Percentiles rank a stretch among this genome's conserved stretches.
Conservation (phyloP, 2,329 filamentous ascomycete genomes). For the Exophiala mesophila region DNA sequence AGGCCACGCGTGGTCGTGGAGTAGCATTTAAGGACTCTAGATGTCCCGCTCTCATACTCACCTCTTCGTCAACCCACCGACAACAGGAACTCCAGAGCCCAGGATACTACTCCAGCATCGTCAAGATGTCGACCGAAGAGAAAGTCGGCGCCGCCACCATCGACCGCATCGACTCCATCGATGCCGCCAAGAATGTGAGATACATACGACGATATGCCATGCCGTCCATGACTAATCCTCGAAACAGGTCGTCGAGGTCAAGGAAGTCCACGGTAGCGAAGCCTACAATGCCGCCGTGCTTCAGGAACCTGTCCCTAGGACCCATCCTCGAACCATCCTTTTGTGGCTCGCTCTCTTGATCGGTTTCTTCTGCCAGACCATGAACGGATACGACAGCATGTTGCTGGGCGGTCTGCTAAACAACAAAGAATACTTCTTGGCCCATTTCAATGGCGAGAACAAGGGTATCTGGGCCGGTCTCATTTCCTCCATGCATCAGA, state of each 20-base stretch:
- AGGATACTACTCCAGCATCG: neutral
- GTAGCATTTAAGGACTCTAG: neutral
- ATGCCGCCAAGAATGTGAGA: constrained; percentile 21
- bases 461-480: constrained; percentile 43
- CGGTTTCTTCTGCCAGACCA: constrained; percentile 46
- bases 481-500: constrained; percentile 46
- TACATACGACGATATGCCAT: neutral
- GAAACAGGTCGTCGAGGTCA: constrained; percentile 27
- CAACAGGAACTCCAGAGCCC: neutral
- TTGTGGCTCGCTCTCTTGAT: constrained; percentile 23
- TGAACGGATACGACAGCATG: constrained; percentile 57
- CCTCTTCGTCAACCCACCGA: constrained; percentile 11
- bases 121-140: constrained; percentile 17
- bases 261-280: constrained; percentile 48
- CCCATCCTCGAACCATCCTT: constrained; percentile 14
- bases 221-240: neutral
- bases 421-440: constrained; percentile 41
- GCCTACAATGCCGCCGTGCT: constrained; percentile 53
- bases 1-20: neutral
- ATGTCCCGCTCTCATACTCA: constrained; percentile 3
- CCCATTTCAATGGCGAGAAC: constrained; percentile 39
- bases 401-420: constrained; percentile 50
- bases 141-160: constrained; percentile 13
- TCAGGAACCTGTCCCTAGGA: constrained; percentile 41
- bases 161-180: constrained; percentile 14